Base-by-base conservation (phyloP, 108 stramenopile genomes). In the Ochromonas danica region DNA sequence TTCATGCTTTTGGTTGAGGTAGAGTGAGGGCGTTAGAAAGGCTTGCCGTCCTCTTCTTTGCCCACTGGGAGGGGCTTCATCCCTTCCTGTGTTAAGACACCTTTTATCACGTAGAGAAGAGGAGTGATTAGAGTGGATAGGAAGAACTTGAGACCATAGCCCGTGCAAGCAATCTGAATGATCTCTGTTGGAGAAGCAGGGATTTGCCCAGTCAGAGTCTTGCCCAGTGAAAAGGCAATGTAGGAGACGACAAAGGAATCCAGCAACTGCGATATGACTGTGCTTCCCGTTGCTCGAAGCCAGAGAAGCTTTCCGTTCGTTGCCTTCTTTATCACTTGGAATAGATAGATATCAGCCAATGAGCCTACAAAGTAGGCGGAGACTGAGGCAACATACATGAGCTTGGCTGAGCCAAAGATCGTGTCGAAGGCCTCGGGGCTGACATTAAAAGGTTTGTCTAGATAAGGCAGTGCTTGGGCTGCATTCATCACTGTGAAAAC, bases 371-470 rank as follows among this genome's bases (percentile, higher is more conserved):
- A 10, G 63, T 67, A 67, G 10, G 63, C 63, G 25, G 14, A 35
- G 3, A 67, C 63, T 28, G 63, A 67, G 6, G 63, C 63, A 6
- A 67, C 31, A 67, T 67, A 67, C 63, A 67, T 67, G 63, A 67
- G 63, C 63, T 67, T 67, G 3, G 63, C 63, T 31, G 30, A 31
- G 17, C 63, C 63, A 36, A 67, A 67, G 25, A 67, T 67, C 63
- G 25, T 67, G 31, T 67, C 63, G 25, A 67, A 67, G 25, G 30
- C 31, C 6, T 67, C 63, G 3, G 17, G 17, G 3, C 14, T 67
- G 6, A 67, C 31, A 35, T 35, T 67, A 67, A 28, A 67, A 31
- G 63, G 63, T 33, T 67, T 67, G 27, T 67, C 33, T 6, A 67
- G 31, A 67, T 67, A 67, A 35, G 63, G 63, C 63, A 67, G 31